Evolutionary conservation across 1,139 yeast genomes (phyloP).

Genomic region (Arxiozyma slooffiae): DNA sequence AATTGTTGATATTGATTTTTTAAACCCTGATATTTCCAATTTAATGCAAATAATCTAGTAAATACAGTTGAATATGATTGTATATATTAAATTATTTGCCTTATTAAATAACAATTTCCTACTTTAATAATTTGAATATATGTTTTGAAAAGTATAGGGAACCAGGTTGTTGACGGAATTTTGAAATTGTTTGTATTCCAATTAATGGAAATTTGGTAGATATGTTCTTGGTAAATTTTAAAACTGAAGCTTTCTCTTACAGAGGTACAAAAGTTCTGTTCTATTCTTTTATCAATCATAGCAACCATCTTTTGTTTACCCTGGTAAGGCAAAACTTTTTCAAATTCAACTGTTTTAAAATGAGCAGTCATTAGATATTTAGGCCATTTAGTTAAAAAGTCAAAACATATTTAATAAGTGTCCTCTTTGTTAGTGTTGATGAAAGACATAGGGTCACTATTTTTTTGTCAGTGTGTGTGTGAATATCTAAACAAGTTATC

Average conservation of each 20-base stretch:
- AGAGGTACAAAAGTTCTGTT: constrained; percentile 76
- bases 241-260: constrained; percentile 83
- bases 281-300: constrained; percentile 41
- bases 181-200: constrained; percentile 60
- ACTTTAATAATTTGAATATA: constrained; percentile 36
- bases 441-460: background rate
- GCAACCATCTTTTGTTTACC: constrained; percentile 65
- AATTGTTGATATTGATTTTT: constrained; percentile 54
- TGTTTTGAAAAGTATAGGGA: constrained; percentile 65
- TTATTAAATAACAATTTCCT: constrained; percentile 22
- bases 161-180: constrained; percentile 91
- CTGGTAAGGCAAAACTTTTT: constrained; percentile 49
- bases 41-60: constrained; percentile 62
- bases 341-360: constrained; percentile 65
- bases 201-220: constrained; percentile 46
- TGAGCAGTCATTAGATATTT: constrained; percentile 54
- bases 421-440: background rate
- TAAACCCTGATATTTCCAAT: constrained; percentile 94
- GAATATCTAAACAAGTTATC: too few relatives aligned
- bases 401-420: constrained; percentile 57
- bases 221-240: constrained; percentile 39
- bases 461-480: background rate
- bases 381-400: constrained; percentile 81
- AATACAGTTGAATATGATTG: constrained; percentile 44
- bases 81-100: constrained; percentile 32